Evolutionary conservation across 1,284 basidiomycete genomes (phyloP).

Genomic region (Cystobasidium slooffiae): DNA sequence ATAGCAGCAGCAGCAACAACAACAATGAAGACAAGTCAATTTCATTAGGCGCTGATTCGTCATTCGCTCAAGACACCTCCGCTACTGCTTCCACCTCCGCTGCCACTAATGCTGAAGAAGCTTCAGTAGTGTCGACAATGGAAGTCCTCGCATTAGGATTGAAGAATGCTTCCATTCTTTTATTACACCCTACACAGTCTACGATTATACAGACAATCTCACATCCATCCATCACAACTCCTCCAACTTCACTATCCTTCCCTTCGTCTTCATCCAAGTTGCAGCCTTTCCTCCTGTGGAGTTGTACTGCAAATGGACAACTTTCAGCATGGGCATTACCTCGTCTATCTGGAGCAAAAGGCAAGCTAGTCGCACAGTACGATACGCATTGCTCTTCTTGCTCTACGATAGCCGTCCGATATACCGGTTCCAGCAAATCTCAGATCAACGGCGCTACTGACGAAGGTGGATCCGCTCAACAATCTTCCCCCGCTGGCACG

Average conservation of each 20-base stretch:
- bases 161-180: slow-evolving; percentile 8
- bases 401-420: not conserved
- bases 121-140: not conserved
- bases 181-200: slow-evolving; percentile 34
- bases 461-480: not conserved
- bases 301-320: slow-evolving; percentile 15
- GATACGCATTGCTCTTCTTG: slow-evolving; percentile 16
- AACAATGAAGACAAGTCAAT: not conserved
- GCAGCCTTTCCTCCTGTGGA: slow-evolving; percentile 24
- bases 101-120: too few relatives aligned
- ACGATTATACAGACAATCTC: slow-evolving; percentile 32
- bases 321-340: slow-evolving; percentile 27
- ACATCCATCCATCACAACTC: slow-evolving; percentile 14
- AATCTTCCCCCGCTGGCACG: not conserved
- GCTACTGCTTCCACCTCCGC: not conserved
- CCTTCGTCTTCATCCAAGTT: not conserved
- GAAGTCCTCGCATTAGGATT: slow-evolving; percentile 29
- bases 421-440: not conserved
- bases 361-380: slow-evolving; percentile 8
- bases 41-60: not conserved
- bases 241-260: slow-evolving; percentile 6
- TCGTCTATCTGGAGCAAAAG: slow-evolving; percentile 3
- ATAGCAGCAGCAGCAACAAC: not conserved
- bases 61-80: not conserved
- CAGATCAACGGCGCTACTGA: not conserved